Evolutionary conservation across 192 early-diverging fungal species (phyloP), one percentile per base, ranked within the genome.

Genomic region (Phlyctochytrium bullatum): DNA sequence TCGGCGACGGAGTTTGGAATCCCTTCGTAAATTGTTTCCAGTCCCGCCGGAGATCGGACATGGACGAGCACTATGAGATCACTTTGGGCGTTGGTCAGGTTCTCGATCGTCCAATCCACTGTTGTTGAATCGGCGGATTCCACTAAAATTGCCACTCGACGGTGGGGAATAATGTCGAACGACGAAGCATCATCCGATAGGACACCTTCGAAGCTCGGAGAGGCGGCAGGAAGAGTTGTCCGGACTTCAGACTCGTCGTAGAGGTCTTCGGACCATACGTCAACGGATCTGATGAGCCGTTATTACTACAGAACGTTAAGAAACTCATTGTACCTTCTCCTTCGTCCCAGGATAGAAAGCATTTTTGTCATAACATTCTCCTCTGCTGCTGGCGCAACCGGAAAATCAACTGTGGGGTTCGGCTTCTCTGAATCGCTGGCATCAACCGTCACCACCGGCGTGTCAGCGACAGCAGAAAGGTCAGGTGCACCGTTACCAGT

Each of bases 301-400:
- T n/a, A n/a, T n/a, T n/a, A n/a, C n/a, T n/a, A n/a, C n/a, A n/a
- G n/a, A n/a, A n/a, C n/a, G n/a, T n/a, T n/a, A n/a, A n/a, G n/a
- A n/a, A n/a, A n/a, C n/a, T n/a, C n/a, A 47, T 14, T 47, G 6
- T 20, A 47, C 40, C 20, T 47, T 47, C 40, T 6, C 40, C 40
- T 47, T 47, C 40, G 6, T 47, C 40, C 40, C 6, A 47, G 40
- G 10, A 47, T 47, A 14, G 40, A 47, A 20, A 47, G 20, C 40
- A 47, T 47, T 47, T 47, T 47, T 6, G 40, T 47, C 40, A 47
- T 47, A 6, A 47, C 40, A 47, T 47, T 47, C 40, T 47, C 40
- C 20, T 47, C 40, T 14, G 40, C 20, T 6, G n/a, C n/a, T n/a
- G n/a, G n/a, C n/a, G n/a, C n/a, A n/a, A n/a, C n/a, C n/a, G n/a